phyloP scores from a whole-genome alignment of 2,329 filamentous ascomycete species.

The Penicillium sp. region DNA sequence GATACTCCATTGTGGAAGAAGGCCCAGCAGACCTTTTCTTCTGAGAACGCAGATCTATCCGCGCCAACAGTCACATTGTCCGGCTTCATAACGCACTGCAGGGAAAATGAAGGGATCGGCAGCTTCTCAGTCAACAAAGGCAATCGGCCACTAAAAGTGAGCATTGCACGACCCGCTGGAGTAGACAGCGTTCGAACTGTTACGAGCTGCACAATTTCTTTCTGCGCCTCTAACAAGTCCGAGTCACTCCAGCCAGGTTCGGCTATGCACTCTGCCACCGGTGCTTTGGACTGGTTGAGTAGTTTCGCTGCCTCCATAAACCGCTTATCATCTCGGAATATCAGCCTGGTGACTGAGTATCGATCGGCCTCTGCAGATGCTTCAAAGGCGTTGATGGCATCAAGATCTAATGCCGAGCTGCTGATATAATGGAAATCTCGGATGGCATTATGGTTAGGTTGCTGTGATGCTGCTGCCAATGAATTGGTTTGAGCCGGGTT shows the following conservation, averaged over 20 bases:
- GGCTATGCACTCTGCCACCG: conserved; percentile 72
- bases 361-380: conserved; percentile 81
- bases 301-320: conserved; percentile 81
- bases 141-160: conserved; percentile 82
- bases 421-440: conserved; percentile 80
- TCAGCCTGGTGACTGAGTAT: conserved; percentile 74
- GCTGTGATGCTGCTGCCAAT: conserved; percentile 33
- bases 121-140: conserved; percentile 92
- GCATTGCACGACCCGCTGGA: conserved; percentile 78
- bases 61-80: conserved; percentile 90
- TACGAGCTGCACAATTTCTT: conserved; percentile 80
- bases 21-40: conserved; percentile 97
- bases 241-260: conserved; percentile 79
- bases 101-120: conserved; percentile 82
- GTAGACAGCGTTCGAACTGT: conserved; percentile 86
- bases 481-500: conserved; percentile 45
- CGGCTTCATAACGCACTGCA: conserved; percentile 88
- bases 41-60: conserved; percentile 80
- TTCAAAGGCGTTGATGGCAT: conserved; percentile 60
- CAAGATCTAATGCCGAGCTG: conserved; percentile 47
- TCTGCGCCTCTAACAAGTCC: conserved; percentile 86
- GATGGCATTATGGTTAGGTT: conserved; percentile 62
- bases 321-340: conserved; percentile 89
- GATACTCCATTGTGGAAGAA: conserved; percentile 97
- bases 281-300: conserved; percentile 78